phyloP scores from a whole-genome alignment of 345 rosid genomes.

The Nephelium lappaceum region DNA sequence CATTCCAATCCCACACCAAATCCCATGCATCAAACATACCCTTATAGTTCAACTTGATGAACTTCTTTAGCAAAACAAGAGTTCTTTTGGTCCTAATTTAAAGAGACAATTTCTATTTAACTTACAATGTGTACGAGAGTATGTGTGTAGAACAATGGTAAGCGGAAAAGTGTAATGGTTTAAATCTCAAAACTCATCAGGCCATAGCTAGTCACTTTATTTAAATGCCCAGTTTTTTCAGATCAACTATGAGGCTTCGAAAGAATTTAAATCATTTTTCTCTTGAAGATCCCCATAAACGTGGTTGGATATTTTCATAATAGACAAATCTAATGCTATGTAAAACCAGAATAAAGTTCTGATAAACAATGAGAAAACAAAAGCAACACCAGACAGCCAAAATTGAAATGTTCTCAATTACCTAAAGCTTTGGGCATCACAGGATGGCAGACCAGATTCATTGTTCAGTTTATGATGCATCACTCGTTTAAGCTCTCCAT shows the following conservation, averaged over 20 bases:
- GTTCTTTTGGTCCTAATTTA: background rate
- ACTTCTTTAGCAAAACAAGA: background rate
- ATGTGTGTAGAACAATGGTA: background rate
- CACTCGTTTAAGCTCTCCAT: constrained; percentile 43
- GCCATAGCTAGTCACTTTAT: background rate
- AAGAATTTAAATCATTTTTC: background rate
- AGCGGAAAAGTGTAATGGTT: background rate
- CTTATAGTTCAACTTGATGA: background rate
- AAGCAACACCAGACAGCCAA: background rate
- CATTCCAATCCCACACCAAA: too few species aligned
- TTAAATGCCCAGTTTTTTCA: constrained; percentile 1
- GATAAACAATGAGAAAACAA: background rate
- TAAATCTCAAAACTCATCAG: background rate
- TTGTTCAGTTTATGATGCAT: constrained; percentile 42
- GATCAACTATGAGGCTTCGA: background rate
- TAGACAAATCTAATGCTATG: background rate
- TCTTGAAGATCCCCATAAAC: background rate
- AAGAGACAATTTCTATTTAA: background rate
- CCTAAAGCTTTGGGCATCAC: constrained; percentile 50
- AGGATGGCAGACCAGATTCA: constrained; percentile 41
- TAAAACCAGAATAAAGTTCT: constrained; percentile 1
- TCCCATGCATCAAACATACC: too few species aligned
- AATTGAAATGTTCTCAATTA: constrained; percentile 20
- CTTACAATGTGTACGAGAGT: background rate
- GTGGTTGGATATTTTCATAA: background rate